phyloP scores from a whole-genome alignment of 306 rosid genomes.

The Vigna reflexopilosa region DNA sequence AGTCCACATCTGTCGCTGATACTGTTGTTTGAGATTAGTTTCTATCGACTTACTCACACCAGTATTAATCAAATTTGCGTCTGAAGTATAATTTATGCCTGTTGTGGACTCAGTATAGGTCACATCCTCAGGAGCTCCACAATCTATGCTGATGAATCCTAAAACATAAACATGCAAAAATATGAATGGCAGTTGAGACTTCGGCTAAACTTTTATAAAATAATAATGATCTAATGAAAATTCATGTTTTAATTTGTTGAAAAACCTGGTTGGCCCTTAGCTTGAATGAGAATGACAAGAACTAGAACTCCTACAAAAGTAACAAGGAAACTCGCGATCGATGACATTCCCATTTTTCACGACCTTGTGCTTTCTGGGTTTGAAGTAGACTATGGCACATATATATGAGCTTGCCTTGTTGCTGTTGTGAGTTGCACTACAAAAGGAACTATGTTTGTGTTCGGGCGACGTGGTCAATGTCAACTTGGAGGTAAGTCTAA shows the following conservation, averaged over 20 bases:
- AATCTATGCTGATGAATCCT: constrained; percentile 60
- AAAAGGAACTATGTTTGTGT: too few relatives aligned
- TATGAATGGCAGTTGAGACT: neutral
- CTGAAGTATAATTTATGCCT: constrained; percentile 51
- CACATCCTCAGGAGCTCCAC: constrained; percentile 40
- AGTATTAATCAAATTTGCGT: constrained; percentile 44
- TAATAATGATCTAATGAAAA: neutral
- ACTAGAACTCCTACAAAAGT: constrained; percentile 9
- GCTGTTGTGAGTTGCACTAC: too few relatives aligned
- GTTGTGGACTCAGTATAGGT: constrained; percentile 24
- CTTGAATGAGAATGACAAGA: constrained; percentile 42
- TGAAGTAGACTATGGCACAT: neutral
- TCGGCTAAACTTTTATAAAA: neutral
- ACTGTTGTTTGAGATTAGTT: neutral
- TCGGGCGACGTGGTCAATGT: too few relatives aligned
- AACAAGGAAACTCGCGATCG: neutral
- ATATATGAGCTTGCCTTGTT: too few relatives aligned
- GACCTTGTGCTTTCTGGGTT: neutral
- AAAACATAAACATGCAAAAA: neutral
- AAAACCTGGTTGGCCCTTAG: constrained; percentile 62
- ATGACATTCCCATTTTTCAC: constrained; percentile 25
- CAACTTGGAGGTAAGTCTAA: too few relatives aligned
- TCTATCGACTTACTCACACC: constrained; percentile 40
- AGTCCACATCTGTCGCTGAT: constrained; percentile 22
- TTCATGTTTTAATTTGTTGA: constrained; percentile 5